Base-by-base conservation (phyloP, 306 rosid species). In the Acacia confusa region DNA sequence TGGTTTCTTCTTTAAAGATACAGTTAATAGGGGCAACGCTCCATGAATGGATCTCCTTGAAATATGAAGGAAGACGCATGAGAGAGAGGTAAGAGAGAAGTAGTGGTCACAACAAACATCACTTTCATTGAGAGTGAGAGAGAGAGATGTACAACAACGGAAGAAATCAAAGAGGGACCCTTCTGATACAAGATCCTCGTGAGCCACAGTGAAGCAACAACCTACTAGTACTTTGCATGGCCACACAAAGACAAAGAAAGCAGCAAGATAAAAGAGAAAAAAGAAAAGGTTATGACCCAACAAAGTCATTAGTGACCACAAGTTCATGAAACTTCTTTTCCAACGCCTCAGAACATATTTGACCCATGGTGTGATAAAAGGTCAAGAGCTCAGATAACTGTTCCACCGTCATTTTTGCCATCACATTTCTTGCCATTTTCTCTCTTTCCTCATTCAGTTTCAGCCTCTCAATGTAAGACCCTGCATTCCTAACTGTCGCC, bases 401-500 rank as follows among this genome's bases (percentile, higher is more conserved):
- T 70, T 95, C 99, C 27, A 81, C 81, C 0, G 94, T 57, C 97
- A 95, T 93, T 78, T 92, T 95, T 28, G 85, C 89, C 97, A 91
- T 91, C 83, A 89, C 94, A 7, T 79, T 88, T 74, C 91, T 93
- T 48, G 97, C 94, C 81, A 85, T 13, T 47, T 70, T 88, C 24
- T 90, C 95, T 79, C 91, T 91, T 73, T 86, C 88, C 82, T 90
- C 97, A 36, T 90, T 90, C 76, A 89, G 44, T 83, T 89, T 90
- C 87, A 93, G 9, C 79, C 80, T 89, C 85, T 84, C 89, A 67
- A 83, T 82, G 83, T 92, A 95, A 14, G 94, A 91, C 2, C 94
- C 90, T 44, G 86, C 91, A 86, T 92, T 93, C 81, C 97, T 95
- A 30, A 95, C 97, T 44, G 98, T 95, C 87, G 98, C 98, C 4